Percentiles rank a stretch among this genome's conserved stretches.
Conservation (phyloP, 345 rosid genomes). For the Salix caprea region DNA sequence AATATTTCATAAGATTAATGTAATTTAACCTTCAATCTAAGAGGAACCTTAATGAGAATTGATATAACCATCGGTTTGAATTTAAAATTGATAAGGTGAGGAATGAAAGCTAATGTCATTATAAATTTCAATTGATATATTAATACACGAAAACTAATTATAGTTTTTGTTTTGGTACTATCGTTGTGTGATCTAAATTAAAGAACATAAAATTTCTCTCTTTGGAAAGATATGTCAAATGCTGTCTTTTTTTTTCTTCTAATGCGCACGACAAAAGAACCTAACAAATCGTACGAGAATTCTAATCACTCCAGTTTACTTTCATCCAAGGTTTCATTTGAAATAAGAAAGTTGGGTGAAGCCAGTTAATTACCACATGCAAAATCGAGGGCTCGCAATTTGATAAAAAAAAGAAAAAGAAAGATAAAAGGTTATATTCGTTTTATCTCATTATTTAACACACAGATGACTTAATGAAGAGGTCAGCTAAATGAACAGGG, state of each 20-base stretch:
- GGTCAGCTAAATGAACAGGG: slow-evolving; percentile 9
- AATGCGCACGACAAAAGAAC: not conserved
- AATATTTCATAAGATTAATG: no score
- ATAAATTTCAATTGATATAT: no score
- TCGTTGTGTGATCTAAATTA: not conserved
- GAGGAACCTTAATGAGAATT: no score
- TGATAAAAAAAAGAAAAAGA: no score
- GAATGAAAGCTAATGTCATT: not conserved
- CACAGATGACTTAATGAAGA: not conserved
- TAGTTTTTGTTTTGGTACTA: not conserved
- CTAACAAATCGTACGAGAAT: not conserved
- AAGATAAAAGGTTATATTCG: no score
- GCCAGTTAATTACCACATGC: not conserved
- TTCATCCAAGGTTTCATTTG: not conserved
- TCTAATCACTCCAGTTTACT: not conserved
- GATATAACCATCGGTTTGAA: not conserved
- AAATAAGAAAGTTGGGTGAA: not conserved
- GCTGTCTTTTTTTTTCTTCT: not conserved
- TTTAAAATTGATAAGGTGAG: no score
- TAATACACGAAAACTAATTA: not conserved
- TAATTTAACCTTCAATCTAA: not conserved
- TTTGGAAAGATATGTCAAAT: not conserved
- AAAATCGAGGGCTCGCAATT: not conserved
- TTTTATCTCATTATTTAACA: no score
- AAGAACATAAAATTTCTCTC: not conserved